Base-by-base conservation (phyloP, 257 asterid genomes). In the Rauvolfia tetraphylla region DNA sequence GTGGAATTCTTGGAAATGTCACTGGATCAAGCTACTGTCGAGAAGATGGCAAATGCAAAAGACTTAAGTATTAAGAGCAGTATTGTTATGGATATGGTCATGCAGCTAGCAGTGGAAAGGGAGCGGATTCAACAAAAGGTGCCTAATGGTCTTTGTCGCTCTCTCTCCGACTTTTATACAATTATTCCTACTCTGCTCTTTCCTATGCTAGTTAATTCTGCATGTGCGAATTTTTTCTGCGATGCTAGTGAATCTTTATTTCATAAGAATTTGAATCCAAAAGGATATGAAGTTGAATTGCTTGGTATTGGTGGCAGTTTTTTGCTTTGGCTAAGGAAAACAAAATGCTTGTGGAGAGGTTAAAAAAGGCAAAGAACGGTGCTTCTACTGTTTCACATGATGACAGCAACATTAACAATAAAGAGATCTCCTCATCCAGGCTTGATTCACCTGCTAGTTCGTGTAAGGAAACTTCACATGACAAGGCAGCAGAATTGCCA, bases 111-210 rank as follows among this genome's bases (percentile, higher is more conserved):
- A 34, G 23, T 78, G 12, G 96, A 95, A 86, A 87, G 99, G 87
- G 93, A 92, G 73, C 96, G 92, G 1, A 85, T 95, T 72, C 84
- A 89, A 62, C 86, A 89, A 77, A 89, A 87, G 96, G 99, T 95
- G 42, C 41, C 22, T 46, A 68, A 1, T 65, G 42, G 49, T 57
- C 57, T 53, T 33, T 63, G n/a, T 36, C 9, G 44, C 20, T 65
- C 54, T 53, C 17, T 18, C 53, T 2, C 31, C 4, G 68, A 23
- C 31, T 29, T 62, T 59, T 5, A 68, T 34, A 18, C 18, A 14
- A 11, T 53, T 29, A 25, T 67, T 54, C 27, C 12, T 8, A 31
- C 33, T 14, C 29, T 46, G 54, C 17, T 62, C 27, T 59, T 68
- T 54, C 11, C 22, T 8, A 15, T 71, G 44, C 25, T 51, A 54